Evolutionary conservation across 305 asterid species (phyloP).

Genomic region (Solanum aculeatissimum): DNA sequence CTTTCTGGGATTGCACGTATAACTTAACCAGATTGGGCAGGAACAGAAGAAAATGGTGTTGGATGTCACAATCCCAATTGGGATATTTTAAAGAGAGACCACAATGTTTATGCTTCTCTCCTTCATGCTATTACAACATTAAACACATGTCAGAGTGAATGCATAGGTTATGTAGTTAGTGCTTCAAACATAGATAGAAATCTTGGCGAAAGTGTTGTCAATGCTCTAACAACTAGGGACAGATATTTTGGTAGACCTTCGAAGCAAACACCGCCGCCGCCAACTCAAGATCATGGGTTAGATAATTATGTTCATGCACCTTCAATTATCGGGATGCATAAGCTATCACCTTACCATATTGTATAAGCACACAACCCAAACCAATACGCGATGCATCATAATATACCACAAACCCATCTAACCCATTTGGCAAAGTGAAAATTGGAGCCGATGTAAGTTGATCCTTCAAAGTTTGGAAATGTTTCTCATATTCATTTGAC

Average conservation of each 20-base stretch:
- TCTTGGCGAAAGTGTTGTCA: slow-evolving; percentile 58
- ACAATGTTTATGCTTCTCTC: slow-evolving; percentile 51
- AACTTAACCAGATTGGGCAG: slow-evolving; percentile 6
- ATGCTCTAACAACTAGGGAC: slow-evolving; percentile 56
- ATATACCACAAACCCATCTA: no score
- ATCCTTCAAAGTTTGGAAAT: no score
- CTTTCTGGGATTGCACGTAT: slow-evolving; percentile 29
- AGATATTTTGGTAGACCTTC: slow-evolving; percentile 35
- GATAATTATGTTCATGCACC: no score
- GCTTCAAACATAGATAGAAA: slow-evolving; percentile 76
- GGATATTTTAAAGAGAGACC: slow-evolving; percentile 34
- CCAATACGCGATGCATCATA: no score
- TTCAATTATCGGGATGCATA: no score
- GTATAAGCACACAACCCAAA: no score
- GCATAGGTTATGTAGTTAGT: slow-evolving; percentile 49
- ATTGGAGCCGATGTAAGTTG: no score
- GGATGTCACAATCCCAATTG: slow-evolving; percentile 16
- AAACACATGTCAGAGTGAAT: slow-evolving; percentile 20
- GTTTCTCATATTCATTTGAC: no score
- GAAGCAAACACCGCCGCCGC: no score
- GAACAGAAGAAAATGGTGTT: slow-evolving; percentile 1
- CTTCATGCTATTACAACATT: slow-evolving; percentile 34
- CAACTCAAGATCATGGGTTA: no score
- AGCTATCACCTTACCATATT: no score
- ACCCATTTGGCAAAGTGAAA: no score